Evolutionary conservation across 2,329 filamentous ascomycete genomes (phyloP), one percentile per base, ranked within the genome.

Genomic region (Fragosphaeria purpurea): DNA sequence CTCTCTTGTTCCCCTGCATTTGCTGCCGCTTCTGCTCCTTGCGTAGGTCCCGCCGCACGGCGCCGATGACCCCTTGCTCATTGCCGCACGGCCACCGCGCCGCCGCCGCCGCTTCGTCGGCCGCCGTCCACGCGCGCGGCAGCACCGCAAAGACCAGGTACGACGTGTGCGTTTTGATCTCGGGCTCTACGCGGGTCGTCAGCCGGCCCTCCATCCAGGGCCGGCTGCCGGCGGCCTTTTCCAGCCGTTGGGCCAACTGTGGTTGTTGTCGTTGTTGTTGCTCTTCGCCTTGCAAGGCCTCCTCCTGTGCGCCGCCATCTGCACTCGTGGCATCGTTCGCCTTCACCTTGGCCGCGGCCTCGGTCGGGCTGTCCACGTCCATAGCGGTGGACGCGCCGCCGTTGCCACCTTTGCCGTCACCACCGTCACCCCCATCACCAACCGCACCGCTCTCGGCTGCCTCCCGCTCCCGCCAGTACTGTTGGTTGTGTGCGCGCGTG

Each of bases 91-190:
- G 80, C 78, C 82, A 88, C 55, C 75, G 79, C 48, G 76, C 72
- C 56, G 76, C 69, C 47, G 83, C 82, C 34, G 75, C 75, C 35
- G 76, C 76, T 67, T 98, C 93, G 57, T 95, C 88, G 53, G 85
- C 86, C 38, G 80, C 83, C 0, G 74, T 83, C 93, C 93, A 98
- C 55, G 86, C 83, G 42, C 82, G 76, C n/a, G 93, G 91, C 53
- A 98, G 68, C 4, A 93, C 72, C 0, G 93, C 93, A 70, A 98
- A 98, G 5, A 94, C 86, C 5, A 98, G 76, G 65, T 98, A 98
- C n/a, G 86, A 93, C 0, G 93, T 98, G 67, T 98, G 93, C 7
- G 87, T 93, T 75, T 95, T 96, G 53, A 97, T 71, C 61, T 98
- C 93, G 0, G 82, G 72, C 69, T 98, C 93, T 0, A 86, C 82